Percentiles rank a stretch among this genome's conserved stretches.
Conservation (phyloP, 177 flowering plant genomes). For the Telopea speciosissima region DNA sequence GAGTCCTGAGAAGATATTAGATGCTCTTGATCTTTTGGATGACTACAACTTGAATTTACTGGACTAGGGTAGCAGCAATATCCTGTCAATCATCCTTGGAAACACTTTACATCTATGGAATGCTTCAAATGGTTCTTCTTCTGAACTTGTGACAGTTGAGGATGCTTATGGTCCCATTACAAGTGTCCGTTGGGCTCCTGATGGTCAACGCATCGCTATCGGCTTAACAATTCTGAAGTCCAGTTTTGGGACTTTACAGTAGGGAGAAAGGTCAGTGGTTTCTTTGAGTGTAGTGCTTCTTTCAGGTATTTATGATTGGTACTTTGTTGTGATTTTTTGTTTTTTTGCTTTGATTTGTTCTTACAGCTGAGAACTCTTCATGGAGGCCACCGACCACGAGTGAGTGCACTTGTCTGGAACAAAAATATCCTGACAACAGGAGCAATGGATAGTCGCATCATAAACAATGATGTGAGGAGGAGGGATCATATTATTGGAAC, state of each 20-base stretch:
- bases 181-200: slow-evolving; percentile 83
- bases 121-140: slow-evolving; percentile 52
- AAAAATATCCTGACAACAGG: slow-evolving; percentile 67
- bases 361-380: slow-evolving; percentile 57
- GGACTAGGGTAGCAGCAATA: slow-evolving; percentile 71
- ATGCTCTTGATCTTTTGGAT: slow-evolving; percentile 76
- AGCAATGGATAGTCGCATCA: slow-evolving; percentile 58
- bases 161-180: slow-evolving; percentile 73
- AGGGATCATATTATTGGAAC: slow-evolving; percentile 59
- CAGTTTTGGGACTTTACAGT: slow-evolving; percentile 69
- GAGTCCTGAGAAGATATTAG: slow-evolving; percentile 75
- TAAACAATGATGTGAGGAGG: slow-evolving; percentile 71
- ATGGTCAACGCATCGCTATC: slow-evolving; percentile 63
- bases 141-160: slow-evolving; percentile 58
- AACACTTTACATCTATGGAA: slow-evolving; percentile 69
- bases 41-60: slow-evolving; percentile 72
- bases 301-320: no score
- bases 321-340: no score
- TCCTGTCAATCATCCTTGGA: slow-evolving; percentile 70
- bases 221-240: slow-evolving; percentile 65
- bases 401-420: slow-evolving; percentile 73
- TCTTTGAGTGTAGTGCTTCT: no score
- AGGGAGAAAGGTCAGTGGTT: slow-evolving; percentile 28
- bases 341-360: no score
- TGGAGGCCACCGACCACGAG: slow-evolving; percentile 57